These are phyloP conservation scores for Fusarium oxysporum DNA, from an alignment of 2,329 filamentous ascomycete genomes.

Conservation along the genomic window DNA sequence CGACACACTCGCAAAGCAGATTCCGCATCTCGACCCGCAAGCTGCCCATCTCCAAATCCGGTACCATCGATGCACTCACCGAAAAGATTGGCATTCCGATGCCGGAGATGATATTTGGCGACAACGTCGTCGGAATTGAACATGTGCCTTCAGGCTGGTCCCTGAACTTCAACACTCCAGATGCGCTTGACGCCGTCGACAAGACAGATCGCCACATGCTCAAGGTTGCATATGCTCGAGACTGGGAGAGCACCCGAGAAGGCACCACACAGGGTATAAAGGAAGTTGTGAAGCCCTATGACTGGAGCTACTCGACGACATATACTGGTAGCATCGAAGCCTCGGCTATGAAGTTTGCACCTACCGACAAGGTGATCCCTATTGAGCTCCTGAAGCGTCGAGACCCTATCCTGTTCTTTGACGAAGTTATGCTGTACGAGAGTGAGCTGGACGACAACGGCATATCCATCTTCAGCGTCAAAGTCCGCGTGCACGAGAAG, in stretches of 20 bases:
- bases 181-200: conserved; percentile 90
- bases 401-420: conserved; percentile 96
- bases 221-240: conserved; percentile 90
- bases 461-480: conserved; percentile 89
- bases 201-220: conserved; percentile 94
- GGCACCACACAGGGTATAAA: conserved; percentile 88
- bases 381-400: conserved; percentile 86
- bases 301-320: conserved; percentile 96
- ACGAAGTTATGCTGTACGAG: conserved; percentile 96
- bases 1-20: conserved; percentile 67
- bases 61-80: conserved; percentile 88
- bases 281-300: conserved; percentile 94
- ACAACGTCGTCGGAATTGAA: conserved; percentile 83
- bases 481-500: conserved; percentile 91
- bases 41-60: conserved; percentile 92
- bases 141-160: conserved; percentile 82
- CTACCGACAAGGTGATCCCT: conserved; percentile 70
- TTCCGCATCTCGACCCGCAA: conserved; percentile 87
- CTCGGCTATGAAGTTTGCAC: conserved; percentile 44
- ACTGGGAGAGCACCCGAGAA: conserved; percentile 79
- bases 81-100: conserved; percentile 83
- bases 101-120: conserved; percentile 99
- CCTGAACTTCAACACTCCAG: conserved; percentile 84
- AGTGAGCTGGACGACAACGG: conserved; percentile 98
- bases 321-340: conserved; percentile 78